Conservation (phyloP, 177 flowering plant genomes). For the Vitis hybrid region DNA sequence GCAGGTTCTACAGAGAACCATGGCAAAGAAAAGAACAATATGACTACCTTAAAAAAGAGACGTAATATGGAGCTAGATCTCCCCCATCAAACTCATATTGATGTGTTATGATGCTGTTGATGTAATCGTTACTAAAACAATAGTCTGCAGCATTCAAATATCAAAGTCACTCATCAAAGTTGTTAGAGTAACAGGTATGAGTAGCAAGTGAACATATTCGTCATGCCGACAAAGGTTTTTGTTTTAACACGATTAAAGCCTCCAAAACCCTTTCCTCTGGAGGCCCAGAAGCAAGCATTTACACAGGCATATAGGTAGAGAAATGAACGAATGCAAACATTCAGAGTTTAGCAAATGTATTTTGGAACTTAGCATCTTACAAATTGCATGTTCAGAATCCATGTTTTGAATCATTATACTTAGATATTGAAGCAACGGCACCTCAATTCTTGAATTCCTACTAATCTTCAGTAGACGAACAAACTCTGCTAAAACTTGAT, state of each 20-base stretch:
- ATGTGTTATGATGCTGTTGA: slow-evolving; percentile 58
- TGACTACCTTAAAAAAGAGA: slow-evolving; percentile 60
- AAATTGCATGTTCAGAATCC: slow-evolving; percentile 58
- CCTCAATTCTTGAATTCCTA: slow-evolving; percentile 50
- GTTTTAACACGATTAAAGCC: background rate
- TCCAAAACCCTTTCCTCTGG: background rate
- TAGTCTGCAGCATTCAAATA: slow-evolving; percentile 47
- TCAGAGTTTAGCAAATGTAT: background rate
- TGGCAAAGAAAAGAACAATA: slow-evolving; percentile 1
- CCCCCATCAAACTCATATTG: slow-evolving; percentile 50
- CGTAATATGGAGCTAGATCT: slow-evolving; percentile 56
- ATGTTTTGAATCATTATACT: slow-evolving; percentile 74
- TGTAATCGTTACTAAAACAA: slow-evolving; percentile 64
- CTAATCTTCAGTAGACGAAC: slow-evolving; percentile 55
- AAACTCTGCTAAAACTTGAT: slow-evolving; percentile 63
- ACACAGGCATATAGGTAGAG: background rate
- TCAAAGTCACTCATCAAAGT: background rate
- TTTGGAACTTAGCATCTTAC: slow-evolving; percentile 37
- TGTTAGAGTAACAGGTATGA: background rate
- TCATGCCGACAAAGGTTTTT: background rate
- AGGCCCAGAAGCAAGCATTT: background rate
- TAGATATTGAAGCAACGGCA: slow-evolving; percentile 56
- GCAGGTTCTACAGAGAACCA: background rate
- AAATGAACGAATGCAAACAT: background rate
- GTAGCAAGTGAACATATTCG: background rate